These are phyloP conservation scores for Secale cereale DNA, from an alignment of 176 grass and related monocot genomes.

Conservation along the genomic window DNA sequence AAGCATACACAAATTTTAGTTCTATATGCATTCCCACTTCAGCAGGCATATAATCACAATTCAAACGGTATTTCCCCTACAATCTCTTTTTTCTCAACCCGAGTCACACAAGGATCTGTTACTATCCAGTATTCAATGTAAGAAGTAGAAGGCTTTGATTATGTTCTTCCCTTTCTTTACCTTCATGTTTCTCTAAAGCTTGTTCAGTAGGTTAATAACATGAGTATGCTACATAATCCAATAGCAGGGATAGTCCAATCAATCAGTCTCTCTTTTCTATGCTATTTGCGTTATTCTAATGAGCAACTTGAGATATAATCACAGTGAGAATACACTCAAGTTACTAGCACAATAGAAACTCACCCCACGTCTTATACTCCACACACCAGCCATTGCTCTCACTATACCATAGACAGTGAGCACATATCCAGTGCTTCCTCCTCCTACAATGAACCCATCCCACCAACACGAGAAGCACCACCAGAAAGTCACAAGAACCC, in stretches of 20 bases:
- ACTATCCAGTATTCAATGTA: neutral
- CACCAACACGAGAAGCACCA: neutral
- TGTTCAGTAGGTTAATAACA: neutral
- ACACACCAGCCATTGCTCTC: neutral
- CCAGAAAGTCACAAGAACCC: neutral
- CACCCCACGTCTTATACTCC: neutral
- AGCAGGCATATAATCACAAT: neutral
- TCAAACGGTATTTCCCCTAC: neutral
- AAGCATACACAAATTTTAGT: neutral
- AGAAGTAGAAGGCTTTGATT: neutral
- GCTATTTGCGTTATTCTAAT: neutral
- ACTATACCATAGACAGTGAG: neutral
- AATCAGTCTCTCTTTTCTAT: neutral
- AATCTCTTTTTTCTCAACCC: neutral
- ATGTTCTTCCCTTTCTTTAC: neutral
- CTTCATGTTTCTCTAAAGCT: slow-evolving; percentile 6
- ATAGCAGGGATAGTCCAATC: neutral
- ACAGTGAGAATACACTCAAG: neutral
- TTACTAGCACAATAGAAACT: neutral
- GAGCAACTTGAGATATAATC: neutral
- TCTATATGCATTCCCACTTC: neutral
- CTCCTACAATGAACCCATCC: neutral
- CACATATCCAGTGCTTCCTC: neutral
- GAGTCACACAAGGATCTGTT: neutral
- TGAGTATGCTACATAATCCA: neutral